Base-by-base conservation (phyloP, 1,284 basidiomycete species). In the Microbotryum scabiosae region DNA sequence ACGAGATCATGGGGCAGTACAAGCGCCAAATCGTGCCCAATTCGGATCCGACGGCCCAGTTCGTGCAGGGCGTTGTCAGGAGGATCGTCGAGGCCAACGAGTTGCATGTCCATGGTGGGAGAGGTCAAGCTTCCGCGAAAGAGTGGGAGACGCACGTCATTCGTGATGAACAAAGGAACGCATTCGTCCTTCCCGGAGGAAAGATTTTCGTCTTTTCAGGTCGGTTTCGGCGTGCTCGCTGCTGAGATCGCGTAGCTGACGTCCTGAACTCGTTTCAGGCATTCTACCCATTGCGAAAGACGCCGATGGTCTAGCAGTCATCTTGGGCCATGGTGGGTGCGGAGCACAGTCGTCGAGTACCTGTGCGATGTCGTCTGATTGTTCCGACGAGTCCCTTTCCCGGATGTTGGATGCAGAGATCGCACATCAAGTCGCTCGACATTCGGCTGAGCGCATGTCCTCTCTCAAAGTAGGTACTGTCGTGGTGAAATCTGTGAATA, bases 381-480 rank as follows among this genome's bases (percentile, higher is more conserved):
- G 36, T 41, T 16, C 36, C 16, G 36, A 41, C 16, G 14, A 41
- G 36, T 5, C 36, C 32, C 10, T 4, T 41, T 41, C 3, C 36
- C 12, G 3, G 20, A 5, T n/a, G 21, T 41, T 26, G 51, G 4
- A 14, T 54, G 0, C 66, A 89, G 90, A 93, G 76, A 87, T 94
- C 48, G 89, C 88, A 3, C 92, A 94, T 72, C 85, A 87, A 66
- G 88, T 90, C 26, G 83, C 84, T 6, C 80, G 88, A n/a, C 90
- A 91, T 71, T 77, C 78, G 1, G 83, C 85, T 0, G 89, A 92
- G 73, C 77, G 82, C 4, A 64, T 70, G 62, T 63, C 60, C 9
- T 64, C 59, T 8, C 56, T 64, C 44, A 71, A 71, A 52, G 67
- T 69, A 25, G 48, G 60, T 18, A 3, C 2, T 41, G 14, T 54